phyloP scores from a whole-genome alignment of 2,329 filamentous ascomycete genomes.

The Paraphoma chrysanthemicola region DNA sequence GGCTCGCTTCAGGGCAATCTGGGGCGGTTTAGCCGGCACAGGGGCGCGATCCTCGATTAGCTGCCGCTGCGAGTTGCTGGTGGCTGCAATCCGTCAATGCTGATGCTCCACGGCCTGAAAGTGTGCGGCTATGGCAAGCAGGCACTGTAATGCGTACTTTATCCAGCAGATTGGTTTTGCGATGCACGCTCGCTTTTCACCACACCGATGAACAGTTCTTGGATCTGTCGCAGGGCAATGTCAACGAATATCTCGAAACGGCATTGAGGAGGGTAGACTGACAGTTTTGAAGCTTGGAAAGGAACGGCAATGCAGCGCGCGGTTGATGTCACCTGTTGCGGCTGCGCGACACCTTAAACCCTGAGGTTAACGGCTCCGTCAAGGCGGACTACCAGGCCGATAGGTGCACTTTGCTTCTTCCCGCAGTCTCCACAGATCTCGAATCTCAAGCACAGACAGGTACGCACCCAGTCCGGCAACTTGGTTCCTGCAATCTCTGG shows the following conservation, averaged over 20 bases:
- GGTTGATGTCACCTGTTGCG: constrained; percentile 32
- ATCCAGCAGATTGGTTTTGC: constrained; percentile 35
- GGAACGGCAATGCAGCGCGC: constrained; percentile 15
- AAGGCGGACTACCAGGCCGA: constrained; percentile 31
- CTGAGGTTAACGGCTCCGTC: constrained; percentile 38
- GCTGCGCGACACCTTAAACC: constrained; percentile 43
- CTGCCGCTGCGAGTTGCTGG: constrained; percentile 43
- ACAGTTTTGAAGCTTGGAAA: constrained; percentile 13
- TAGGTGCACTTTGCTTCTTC: constrained; percentile 46
- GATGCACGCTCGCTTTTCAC: constrained; percentile 20
- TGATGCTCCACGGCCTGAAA: constrained; percentile 24
- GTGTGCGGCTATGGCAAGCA: constrained; percentile 24
- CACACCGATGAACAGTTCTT: constrained; percentile 19
- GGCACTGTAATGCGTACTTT: constrained; percentile 36
- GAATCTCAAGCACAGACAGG: constrained; percentile 45
- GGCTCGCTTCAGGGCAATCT: constrained; percentile 47
- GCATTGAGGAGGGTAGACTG: constrained; percentile 12
- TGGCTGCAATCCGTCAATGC: constrained; percentile 36
- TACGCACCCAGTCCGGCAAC: constrained; percentile 28
- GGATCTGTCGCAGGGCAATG: constrained; percentile 21
- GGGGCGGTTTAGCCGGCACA: constrained; percentile 46
- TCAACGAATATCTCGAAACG: constrained; percentile 14
- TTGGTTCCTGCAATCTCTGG: constrained; percentile 32
- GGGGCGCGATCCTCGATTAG: constrained; percentile 46
- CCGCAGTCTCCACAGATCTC: constrained; percentile 47